Percentiles rank a stretch among this genome's conserved stretches.
These are phyloP conservation scores for Emmonsiellopsis sp. DNA, from an alignment of 2,329 filamentous ascomycete genomes.

Conservation along the genomic window DNA sequence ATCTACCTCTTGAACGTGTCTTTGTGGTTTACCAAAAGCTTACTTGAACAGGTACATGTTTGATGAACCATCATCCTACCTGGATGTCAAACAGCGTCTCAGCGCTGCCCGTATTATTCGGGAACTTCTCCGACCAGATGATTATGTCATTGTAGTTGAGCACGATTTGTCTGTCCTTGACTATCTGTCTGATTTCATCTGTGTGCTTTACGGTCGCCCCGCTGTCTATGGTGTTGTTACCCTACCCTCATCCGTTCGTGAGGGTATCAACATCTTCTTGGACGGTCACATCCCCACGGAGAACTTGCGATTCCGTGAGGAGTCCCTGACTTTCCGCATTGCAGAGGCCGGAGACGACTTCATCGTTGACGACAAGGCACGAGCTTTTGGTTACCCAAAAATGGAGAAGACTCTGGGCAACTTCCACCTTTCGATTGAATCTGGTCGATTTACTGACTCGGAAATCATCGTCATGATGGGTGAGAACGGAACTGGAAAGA, in stretches of 20 bases:
- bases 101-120: slow-evolving; percentile 87
- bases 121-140: slow-evolving; percentile 73
- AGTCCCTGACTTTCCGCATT: slow-evolving; percentile 91
- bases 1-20: background rate
- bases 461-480: slow-evolving; percentile 99
- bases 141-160: slow-evolving; percentile 98
- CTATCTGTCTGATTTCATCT: slow-evolving; percentile 97
- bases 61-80: slow-evolving; percentile 95
- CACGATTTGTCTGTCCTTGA: slow-evolving; percentile 98
- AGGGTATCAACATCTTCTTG: slow-evolving; percentile 99
- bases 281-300: slow-evolving; percentile 97
- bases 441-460: slow-evolving; percentile 88
- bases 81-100: slow-evolving; percentile 98
- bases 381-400: slow-evolving; percentile 74
- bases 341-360: slow-evolving; percentile 84
- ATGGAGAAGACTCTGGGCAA: slow-evolving; percentile 90
- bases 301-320: slow-evolving; percentile 95
- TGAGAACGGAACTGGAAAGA: slow-evolving; percentile 98
- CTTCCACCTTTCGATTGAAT: slow-evolving; percentile 75
- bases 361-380: slow-evolving; percentile 73
- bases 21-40: slow-evolving; percentile 1
- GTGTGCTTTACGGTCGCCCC: slow-evolving; percentile 89
- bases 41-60: slow-evolving; percentile 73
- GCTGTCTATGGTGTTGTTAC: slow-evolving; percentile 98
- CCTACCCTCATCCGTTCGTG: slow-evolving; percentile 86